Conservation (phyloP, 441 rosid species). For the Erodium texanum region DNA sequence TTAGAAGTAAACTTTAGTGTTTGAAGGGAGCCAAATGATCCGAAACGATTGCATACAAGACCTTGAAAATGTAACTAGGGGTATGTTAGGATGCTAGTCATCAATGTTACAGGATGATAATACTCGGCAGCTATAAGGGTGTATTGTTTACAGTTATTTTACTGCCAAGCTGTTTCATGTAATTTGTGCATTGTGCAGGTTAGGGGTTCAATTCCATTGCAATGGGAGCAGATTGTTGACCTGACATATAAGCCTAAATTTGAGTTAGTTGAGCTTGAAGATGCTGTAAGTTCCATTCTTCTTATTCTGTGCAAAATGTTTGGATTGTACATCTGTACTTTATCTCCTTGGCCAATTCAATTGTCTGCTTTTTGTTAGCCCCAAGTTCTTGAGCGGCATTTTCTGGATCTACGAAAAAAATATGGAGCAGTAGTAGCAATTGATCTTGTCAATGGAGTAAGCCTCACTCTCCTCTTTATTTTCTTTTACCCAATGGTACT, state of each 20-base stretch:
- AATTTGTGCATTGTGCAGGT: conserved; percentile 31
- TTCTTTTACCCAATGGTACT: not conserved
- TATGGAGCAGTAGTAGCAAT: conserved; percentile 71
- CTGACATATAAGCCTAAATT: conserved; percentile 71
- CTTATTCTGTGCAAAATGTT: not conserved
- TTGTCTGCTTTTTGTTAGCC: conserved; percentile 32
- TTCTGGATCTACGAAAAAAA: conserved; percentile 86
- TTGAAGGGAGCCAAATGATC: not conserved
- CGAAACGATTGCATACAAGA: not conserved
- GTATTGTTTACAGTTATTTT: not conserved
- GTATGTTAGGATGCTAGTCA: not conserved
- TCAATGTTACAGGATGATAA: not conserved
- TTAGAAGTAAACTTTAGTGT: not conserved
- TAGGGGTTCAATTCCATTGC: conserved; percentile 85
- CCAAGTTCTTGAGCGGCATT: conserved; percentile 72
- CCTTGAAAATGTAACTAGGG: conserved; percentile 1
- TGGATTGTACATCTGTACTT: not conserved
- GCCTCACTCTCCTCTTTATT: conserved; percentile 12
- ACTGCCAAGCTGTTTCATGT: not conserved
- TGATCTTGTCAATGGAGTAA: conserved; percentile 87
- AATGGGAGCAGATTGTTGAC: conserved; percentile 73
- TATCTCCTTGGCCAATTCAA: conserved; percentile 10
- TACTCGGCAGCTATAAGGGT: not conserved
- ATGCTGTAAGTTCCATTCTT: conserved; percentile 55
- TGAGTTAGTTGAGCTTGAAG: conserved; percentile 83